Conservation (phyloP, 345 rosid genomes). For the Bruguiera gymnorhiza region DNA sequence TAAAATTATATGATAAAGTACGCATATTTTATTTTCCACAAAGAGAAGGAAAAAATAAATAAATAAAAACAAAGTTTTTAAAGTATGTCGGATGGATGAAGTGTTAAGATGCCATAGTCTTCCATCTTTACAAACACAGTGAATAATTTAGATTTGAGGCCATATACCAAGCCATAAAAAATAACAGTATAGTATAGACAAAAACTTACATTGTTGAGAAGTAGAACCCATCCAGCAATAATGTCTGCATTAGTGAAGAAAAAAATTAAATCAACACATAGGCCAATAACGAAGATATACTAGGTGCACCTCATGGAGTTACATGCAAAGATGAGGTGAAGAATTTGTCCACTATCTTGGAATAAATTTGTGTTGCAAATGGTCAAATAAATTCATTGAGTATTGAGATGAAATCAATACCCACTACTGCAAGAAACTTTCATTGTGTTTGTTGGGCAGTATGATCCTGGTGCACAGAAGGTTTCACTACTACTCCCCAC, state of each 20-base stretch:
- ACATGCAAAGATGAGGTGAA: not conserved
- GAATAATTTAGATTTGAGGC: not conserved
- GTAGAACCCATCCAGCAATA: constrained; percentile 84
- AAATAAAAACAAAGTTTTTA: not conserved
- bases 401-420: constrained; percentile 55
- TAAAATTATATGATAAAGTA: constrained; percentile 4
- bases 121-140: too few relatives aligned
- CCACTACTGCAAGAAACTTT: constrained; percentile 67
- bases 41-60: too few relatives aligned
- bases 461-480: constrained; percentile 85
- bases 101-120: not conserved
- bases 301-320: constrained; percentile 1
- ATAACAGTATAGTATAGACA: not conserved
- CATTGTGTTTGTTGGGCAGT: constrained; percentile 62
- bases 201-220: constrained; percentile 57
- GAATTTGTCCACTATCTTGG: not conserved
- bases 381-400: constrained; percentile 9
- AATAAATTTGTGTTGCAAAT: not conserved
- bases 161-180: not conserved
- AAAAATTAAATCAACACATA: constrained; percentile 15
- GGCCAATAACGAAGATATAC: constrained; percentile 4
- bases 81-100: not conserved
- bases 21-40: not conserved
- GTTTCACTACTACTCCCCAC: constrained; percentile 50
- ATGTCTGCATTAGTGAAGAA: constrained; percentile 47